A percentile compares a stretch with the other conserved stretches of the same genome.
These are phyloP conservation scores for Penicillium nordicum DNA, from an alignment of 2,329 filamentous ascomycete genomes.

Conservation along the genomic window DNA sequence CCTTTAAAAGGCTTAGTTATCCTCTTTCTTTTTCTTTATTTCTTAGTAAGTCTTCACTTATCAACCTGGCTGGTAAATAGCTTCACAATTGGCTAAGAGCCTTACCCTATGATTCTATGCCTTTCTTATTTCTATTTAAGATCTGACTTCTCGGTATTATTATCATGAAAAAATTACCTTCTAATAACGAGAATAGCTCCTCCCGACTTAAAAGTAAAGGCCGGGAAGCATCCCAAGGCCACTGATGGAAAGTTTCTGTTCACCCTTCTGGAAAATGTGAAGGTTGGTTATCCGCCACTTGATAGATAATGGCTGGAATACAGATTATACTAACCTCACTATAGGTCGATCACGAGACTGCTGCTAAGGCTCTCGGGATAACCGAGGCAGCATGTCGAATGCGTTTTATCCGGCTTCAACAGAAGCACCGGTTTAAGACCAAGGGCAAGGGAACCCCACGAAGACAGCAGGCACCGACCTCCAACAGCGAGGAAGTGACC, in stretches of 20 bases:
- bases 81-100: background rate
- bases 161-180: background rate
- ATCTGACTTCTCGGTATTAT: background rate
- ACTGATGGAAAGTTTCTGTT: background rate
- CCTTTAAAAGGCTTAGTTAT: background rate
- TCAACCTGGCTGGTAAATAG: background rate
- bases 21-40: background rate
- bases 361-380: background rate
- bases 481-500: no score
- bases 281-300: background rate
- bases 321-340: background rate
- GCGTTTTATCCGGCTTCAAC: background rate
- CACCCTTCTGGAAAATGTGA: fast-evolving
- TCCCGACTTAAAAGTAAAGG: no score
- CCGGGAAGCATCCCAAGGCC: no score
- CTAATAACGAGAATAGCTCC: no score
- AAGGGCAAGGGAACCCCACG: background rate
- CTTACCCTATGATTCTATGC: background rate
- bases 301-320: background rate
- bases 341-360: background rate
- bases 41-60: background rate
- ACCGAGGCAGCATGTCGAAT: background rate
- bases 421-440: background rate
- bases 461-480: no score
- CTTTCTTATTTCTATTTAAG: background rate